Conservation (phyloP, 2,329 filamentous ascomycete genomes). For the Xylariaceae sp. region DNA sequence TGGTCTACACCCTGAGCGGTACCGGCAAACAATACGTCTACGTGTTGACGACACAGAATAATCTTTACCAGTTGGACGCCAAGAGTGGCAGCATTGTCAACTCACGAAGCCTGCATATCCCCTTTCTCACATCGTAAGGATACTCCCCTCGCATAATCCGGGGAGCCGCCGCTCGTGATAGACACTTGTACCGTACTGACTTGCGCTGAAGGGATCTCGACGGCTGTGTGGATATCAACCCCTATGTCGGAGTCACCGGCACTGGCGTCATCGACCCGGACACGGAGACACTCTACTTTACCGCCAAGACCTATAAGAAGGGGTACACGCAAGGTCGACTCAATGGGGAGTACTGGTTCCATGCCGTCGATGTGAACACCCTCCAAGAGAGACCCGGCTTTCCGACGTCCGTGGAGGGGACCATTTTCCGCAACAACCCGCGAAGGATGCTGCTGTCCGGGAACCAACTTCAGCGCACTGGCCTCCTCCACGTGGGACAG, state of each 20-base stretch:
- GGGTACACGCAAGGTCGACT: slow-evolving; percentile 28
- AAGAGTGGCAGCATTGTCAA: slow-evolving; percentile 45
- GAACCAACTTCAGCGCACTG: slow-evolving; percentile 39
- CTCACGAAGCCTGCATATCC: slow-evolving; percentile 39
- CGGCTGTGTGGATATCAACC: slow-evolving; percentile 40
- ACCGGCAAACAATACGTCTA: slow-evolving; percentile 45
- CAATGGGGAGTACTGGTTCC: slow-evolving; percentile 36
- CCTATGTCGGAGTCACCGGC: slow-evolving; percentile 38
- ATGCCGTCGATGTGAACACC: slow-evolving; percentile 38
- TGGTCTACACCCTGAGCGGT: slow-evolving; percentile 41
- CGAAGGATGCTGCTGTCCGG: slow-evolving; percentile 37
- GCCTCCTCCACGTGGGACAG: slow-evolving; percentile 36
- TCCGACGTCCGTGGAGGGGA: slow-evolving; percentile 35
- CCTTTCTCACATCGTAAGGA: slow-evolving; percentile 30
- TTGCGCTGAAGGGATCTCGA: slow-evolving; percentile 35
- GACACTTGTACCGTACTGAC: too few relatives aligned
- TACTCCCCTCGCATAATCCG: neutral
- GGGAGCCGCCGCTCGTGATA: too few relatives aligned
- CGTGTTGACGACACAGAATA: slow-evolving; percentile 50
- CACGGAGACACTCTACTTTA: slow-evolving; percentile 42
- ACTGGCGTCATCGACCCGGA: slow-evolving; percentile 44
- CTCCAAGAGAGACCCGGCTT: slow-evolving; percentile 32
- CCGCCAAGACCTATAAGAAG: slow-evolving; percentile 39
- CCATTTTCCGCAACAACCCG: slow-evolving; percentile 36
- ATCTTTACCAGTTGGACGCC: slow-evolving; percentile 48